A percentile compares a stretch with the other conserved stretches of the same genome.
phyloP scores from a whole-genome alignment of 345 rosid species.

The Citrus hindsii region DNA sequence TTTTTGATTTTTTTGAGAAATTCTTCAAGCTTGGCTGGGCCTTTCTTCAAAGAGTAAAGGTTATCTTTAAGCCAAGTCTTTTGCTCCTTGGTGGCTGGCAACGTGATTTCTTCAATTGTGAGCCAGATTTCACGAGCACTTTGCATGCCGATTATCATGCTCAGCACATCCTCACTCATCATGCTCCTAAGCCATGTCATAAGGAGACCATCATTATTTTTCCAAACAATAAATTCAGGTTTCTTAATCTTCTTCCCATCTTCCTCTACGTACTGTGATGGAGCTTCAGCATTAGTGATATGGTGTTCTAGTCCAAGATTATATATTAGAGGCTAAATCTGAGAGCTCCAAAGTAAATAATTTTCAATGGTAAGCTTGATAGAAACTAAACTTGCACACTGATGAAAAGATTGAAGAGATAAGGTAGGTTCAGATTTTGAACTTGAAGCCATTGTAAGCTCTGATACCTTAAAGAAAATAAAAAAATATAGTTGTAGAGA shows the following conservation, averaged over 20 bases:
- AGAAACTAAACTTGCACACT: not conserved
- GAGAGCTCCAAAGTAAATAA: not conserved
- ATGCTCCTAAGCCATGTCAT: no score
- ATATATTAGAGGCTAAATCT: not conserved
- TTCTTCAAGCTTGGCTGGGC: no score
- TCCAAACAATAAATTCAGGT: not conserved
- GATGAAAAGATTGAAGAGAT: not conserved
- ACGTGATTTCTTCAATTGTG: no score
- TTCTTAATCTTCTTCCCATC: not conserved
- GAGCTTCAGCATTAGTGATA: not conserved
- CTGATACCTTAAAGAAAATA: not conserved
- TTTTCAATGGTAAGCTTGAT: not conserved
- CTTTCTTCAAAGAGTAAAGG: not conserved
- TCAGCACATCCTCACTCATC: not conserved
- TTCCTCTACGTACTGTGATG: no score
- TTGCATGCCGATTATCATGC: not conserved
- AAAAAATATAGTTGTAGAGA: no score
- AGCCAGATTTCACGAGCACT: not conserved
- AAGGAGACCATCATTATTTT: not conserved
- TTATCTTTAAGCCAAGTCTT: not conserved
- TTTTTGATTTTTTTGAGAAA: no score
- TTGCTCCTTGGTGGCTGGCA: not conserved
- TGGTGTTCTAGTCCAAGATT: not conserved
- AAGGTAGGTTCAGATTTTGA: not conserved
- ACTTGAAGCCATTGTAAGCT: not conserved